Evolutionary conservation across 2,329 filamentous ascomycete species (phyloP).

Genomic region (Rhinocladiella mackenziei): DNA sequence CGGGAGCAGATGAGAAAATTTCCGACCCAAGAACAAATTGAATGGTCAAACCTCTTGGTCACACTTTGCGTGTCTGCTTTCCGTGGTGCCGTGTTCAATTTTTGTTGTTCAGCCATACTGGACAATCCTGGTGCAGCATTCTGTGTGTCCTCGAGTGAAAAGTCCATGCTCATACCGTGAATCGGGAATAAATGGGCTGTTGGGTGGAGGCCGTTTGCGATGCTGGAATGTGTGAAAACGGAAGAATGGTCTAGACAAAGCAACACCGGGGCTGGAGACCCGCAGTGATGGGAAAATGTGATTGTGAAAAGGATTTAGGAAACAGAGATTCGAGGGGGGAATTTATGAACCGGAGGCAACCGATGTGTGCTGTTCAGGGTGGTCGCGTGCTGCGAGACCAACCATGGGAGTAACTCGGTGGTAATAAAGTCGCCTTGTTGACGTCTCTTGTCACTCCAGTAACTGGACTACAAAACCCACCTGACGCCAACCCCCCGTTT

Average conservation of each 20-base stretch:
- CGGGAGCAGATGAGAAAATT: constrained; percentile 15
- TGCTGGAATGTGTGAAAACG: constrained; percentile 27
- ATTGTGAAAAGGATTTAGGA: constrained; percentile 2
- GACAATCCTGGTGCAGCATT: constrained; percentile 61
- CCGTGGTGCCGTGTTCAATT: constrained; percentile 54
- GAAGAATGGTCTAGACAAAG: constrained; percentile 24
- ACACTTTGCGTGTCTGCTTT: constrained; percentile 68
- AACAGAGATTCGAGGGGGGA: too few relatives aligned
- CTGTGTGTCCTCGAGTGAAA: constrained; percentile 59
- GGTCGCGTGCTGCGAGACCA: too few relatives aligned
- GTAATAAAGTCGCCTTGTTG: too few relatives aligned
- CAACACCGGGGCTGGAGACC: background rate
- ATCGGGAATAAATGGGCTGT: constrained; percentile 5
- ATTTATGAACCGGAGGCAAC: too few relatives aligned
- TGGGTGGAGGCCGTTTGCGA: constrained; percentile 11
- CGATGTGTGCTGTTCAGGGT: too few relatives aligned
- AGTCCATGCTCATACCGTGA: constrained; percentile 44
- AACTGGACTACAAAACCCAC: too few relatives aligned
- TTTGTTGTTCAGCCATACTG: constrained; percentile 53
- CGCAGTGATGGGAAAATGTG: constrained; percentile 1
- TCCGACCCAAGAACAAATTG: too few relatives aligned
- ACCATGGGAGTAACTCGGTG: too few relatives aligned
- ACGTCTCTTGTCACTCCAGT: too few relatives aligned
- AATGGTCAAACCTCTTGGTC: constrained; percentile 70
- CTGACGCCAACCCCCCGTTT: too few relatives aligned